These are phyloP conservation scores for Beauveria bassiana DNA, from an alignment of 2,329 filamentous ascomycete species.

Conservation along the genomic window DNA sequence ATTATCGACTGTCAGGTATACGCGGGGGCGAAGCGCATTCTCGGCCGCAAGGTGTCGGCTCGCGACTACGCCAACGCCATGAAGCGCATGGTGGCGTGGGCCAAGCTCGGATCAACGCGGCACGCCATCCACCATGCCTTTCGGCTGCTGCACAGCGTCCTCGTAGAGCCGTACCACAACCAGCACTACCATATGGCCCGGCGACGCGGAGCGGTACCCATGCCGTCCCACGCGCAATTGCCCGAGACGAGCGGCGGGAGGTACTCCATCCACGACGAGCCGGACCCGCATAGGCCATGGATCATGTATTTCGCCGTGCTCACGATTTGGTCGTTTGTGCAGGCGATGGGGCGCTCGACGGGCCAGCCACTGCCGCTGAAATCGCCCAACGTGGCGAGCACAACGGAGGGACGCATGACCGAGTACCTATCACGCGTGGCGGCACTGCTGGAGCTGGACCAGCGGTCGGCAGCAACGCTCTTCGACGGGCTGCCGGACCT, in stretches of 20 bases:
- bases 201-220: constrained; percentile 1
- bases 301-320: constrained; percentile 81
- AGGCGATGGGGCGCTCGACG: constrained; percentile 56
- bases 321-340: constrained; percentile 83
- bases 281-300: constrained; percentile 80
- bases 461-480: constrained; percentile 58
- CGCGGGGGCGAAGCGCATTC: constrained; percentile 66
- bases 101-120: constrained; percentile 62
- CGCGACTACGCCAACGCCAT: constrained; percentile 68
- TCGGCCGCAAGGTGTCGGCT: constrained; percentile 70
- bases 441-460: constrained; percentile 59
- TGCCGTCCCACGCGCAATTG: not conserved
- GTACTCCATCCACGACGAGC: constrained; percentile 71
- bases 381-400: constrained; percentile 31
- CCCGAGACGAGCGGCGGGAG: no score
- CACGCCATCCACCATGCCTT: constrained; percentile 82
- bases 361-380: constrained; percentile 42
- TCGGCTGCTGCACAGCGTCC: constrained; percentile 68
- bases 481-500: constrained; percentile 45
- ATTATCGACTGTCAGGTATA: constrained; percentile 88
- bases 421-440: constrained; percentile 56
- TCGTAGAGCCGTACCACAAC: constrained; percentile 45
- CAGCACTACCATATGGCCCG: constrained; percentile 8
- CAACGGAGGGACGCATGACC: constrained; percentile 28
- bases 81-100: constrained; percentile 73